Conservation (phyloP, 2,329 filamentous ascomycete species). For the Ceratocystis cacaofunesta region DNA sequence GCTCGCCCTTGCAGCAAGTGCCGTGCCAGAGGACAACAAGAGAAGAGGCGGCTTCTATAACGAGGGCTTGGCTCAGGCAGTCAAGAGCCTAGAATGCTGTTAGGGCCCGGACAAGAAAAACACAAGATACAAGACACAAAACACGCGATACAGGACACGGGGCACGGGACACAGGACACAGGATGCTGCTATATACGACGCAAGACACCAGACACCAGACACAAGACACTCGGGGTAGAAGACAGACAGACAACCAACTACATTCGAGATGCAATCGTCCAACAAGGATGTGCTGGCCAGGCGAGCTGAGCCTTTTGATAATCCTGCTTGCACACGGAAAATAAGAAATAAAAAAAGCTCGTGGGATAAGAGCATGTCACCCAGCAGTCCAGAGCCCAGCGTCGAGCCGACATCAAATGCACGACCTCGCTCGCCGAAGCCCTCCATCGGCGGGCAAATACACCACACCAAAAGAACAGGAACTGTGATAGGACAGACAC, state of each 20-base stretch:
- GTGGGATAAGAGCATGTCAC: not conserved
- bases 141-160: not conserved
- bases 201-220: too few relatives aligned
- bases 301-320: conserved; percentile 4
- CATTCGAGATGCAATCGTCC: not conserved
- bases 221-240: not conserved
- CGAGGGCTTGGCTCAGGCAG: not conserved
- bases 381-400: too few relatives aligned
- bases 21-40: not conserved
- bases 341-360: not conserved
- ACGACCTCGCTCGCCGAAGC: too few relatives aligned
- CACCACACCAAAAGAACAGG: too few relatives aligned
- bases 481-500: too few relatives aligned
- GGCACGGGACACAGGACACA: too few relatives aligned
- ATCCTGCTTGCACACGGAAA: not conserved
- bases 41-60: conserved; percentile 1
- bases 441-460: too few relatives aligned
- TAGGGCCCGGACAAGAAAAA: not conserved
- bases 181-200: too few relatives aligned
- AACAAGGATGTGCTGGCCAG: not conserved
- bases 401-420: too few relatives aligned
- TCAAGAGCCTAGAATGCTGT: too few relatives aligned
- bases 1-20: not conserved
- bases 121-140: not conserved
- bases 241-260: not conserved